Evolutionary conservation across 495 filamentous ascomycete species (phyloP), one percentile per base, ranked within the genome.

Genomic region (Aspergillus haitiensis): DNA sequence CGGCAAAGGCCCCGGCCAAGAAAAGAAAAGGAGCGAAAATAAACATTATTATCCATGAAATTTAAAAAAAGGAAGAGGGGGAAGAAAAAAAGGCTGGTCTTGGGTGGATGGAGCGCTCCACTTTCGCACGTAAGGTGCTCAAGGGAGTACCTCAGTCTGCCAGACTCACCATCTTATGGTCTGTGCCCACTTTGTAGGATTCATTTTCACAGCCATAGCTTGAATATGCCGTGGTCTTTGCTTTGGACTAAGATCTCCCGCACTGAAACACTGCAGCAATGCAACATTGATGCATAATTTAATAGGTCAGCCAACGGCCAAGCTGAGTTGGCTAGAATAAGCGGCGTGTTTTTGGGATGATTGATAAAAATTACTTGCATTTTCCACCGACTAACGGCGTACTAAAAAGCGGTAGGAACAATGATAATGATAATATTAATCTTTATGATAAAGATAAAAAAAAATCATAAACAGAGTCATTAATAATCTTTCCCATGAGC

Each of bases 151-250:
- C 35, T 40, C n/a, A 40, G 11, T n/a, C n/a, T 40, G 3, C 37
- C 37, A 40, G n/a, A 40, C 10, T 11, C 37, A 10, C 10, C 11
- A 4, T 40, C 37, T 40, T 40, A n/a, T n/a, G 10, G 37, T 40
- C 37, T 40, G 37, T n/a, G 7, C 37, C 37, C 21, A 27, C 21
- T 27, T 27, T 27, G 21, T 27, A 50, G 7, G 12, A 33, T 31
- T 5, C 4, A 6, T 21, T 48, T 27, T 48, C 46, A 48, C 33
- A 18, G 44, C 27, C 44, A 45, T 56, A 47, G 42, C 52, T 55
- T 18, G 52, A 47, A 46, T 47, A 15, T 47, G 53, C 53, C 53
- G 53, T 56, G 40, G 40, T 36, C 42, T 35, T 56, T 56, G 42
- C 40, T 47, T 34, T 16, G 42, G 33, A 42, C 53, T 47, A 56